Conservation (phyloP, 2,329 filamentous ascomycete species). For the Lomentospora prolificans region DNA sequence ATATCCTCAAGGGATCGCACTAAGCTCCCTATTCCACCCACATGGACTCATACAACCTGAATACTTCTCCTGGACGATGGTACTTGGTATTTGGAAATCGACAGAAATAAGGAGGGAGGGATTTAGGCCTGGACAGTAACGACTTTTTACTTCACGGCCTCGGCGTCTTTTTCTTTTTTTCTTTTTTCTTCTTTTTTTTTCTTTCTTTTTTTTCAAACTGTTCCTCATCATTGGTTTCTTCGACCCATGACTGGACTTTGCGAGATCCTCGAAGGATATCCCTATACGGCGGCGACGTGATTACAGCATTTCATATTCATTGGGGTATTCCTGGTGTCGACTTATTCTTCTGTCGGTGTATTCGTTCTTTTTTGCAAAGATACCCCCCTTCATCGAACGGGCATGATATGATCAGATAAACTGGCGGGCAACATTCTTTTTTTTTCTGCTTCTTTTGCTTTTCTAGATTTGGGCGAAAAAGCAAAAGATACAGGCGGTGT, state of each 20-base stretch:
- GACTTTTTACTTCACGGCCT: not conserved
- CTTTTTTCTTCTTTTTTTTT: not conserved
- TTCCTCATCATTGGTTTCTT: not conserved
- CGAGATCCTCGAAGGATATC: too few relatives aligned
- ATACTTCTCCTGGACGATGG: too few relatives aligned
- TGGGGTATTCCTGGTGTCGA: too few relatives aligned
- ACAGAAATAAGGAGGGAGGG: not conserved
- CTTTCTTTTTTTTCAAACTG: not conserved
- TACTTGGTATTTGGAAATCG: too few relatives aligned
- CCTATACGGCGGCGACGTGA: too few relatives aligned
- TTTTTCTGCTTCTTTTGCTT: conserved; percentile 1
- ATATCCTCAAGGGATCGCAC: not conserved
- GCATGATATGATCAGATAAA: not conserved
- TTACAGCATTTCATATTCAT: too few relatives aligned
- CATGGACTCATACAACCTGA: too few relatives aligned
- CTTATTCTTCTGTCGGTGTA: too few relatives aligned
- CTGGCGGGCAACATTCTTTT: not conserved
- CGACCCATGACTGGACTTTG: not conserved
- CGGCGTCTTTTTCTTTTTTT: not conserved
- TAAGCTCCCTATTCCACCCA: not conserved
- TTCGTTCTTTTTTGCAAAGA: not conserved
- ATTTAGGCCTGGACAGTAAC: not conserved
- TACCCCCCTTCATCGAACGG: not conserved
- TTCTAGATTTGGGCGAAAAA: not conserved
- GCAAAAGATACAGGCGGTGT: not conserved